Evolutionary conservation across 1,139 yeast genomes (phyloP), one percentile per base, ranked within the genome.

Genomic region (Taphrina populina): DNA sequence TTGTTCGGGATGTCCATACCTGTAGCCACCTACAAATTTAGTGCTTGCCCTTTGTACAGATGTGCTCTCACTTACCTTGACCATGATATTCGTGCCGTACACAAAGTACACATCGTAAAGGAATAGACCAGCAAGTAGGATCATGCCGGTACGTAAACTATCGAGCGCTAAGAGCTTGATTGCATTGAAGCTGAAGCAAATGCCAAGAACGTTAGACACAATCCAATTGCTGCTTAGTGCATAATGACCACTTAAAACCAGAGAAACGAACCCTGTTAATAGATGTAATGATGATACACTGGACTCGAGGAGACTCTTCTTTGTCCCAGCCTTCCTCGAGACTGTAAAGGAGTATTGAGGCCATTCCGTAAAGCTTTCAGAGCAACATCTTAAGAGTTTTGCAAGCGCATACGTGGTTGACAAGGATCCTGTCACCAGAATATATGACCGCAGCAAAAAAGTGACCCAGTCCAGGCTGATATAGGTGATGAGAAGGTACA

Each of bases 101-200:
- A 83, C 88, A 69, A 83, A 83, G 64, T 75, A 81, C 37, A 81
- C 74, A 64, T 83, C 88, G 66, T 83, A 83, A 35, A 77, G 60
- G 63, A 83, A 81, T 44, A 83, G 72, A 1, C 77, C 78, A 1
- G 64, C 57, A 23, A 83, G 68, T 43, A 81, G 65, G 11, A 77
- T 62, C 19, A 71, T 64, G 1, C 79, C 81, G 2, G 76, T 69
- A 55, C 70, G 72, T 64, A 81, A 77, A 17, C 70, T 71, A 7
- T 74, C 69, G 13, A 76, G 49, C 45, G 66, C 67, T 10, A 69
- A 58, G 26, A 64, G 62, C 36, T 67, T 63, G 36, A 76, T 69
- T 4, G 75, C 73, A 58, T 64, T 68, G 2, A 76, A 64, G 1
- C 76, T 74, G 36, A 73, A 66, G 13, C 67, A 69, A 5, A 70